Evolutionary conservation across 2,329 filamentous ascomycete genomes (phyloP).

Genomic region (Penicillium sp.): DNA sequence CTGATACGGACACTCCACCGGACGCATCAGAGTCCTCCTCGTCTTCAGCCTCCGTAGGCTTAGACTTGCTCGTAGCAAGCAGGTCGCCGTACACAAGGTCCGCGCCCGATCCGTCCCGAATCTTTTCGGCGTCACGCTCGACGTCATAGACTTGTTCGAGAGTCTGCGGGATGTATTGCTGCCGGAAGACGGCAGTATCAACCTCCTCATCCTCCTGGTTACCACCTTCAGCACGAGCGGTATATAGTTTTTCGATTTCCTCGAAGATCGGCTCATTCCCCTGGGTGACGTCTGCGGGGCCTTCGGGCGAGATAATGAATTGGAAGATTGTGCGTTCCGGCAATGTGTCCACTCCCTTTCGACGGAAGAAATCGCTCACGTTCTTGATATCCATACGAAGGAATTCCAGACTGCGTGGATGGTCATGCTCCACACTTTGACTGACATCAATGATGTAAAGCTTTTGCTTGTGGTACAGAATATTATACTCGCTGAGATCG

Average conservation of each 20-base stretch:
- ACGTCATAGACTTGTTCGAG: slow-evolving; percentile 95
- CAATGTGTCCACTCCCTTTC: slow-evolving; percentile 75
- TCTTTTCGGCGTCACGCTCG: slow-evolving; percentile 77
- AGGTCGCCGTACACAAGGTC: slow-evolving; percentile 82
- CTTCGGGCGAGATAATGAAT: slow-evolving; percentile 65
- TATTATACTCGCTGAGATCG: slow-evolving; percentile 96
- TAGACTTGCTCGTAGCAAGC: slow-evolving; percentile 58
- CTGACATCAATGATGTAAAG: slow-evolving; percentile 97
- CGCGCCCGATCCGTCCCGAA: slow-evolving; percentile 65
- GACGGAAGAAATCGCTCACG: slow-evolving; percentile 82
- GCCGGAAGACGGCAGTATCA: slow-evolving; percentile 86
- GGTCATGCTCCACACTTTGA: slow-evolving; percentile 94
- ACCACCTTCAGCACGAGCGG: slow-evolving; percentile 47
- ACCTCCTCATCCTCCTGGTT: slow-evolving; percentile 52
- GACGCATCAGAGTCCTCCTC: slow-evolving; percentile 33
- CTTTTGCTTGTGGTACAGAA: slow-evolving; percentile 75
- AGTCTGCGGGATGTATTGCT: slow-evolving; percentile 94
- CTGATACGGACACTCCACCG: slow-evolving; percentile 32
- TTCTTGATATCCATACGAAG: slow-evolving; percentile 99
- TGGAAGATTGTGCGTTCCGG: slow-evolving; percentile 74
- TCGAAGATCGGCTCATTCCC: slow-evolving; percentile 52
- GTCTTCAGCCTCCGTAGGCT: slow-evolving; percentile 27
- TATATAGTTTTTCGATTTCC: slow-evolving; percentile 62
- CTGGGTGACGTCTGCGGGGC: slow-evolving; percentile 31
- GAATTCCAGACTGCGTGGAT: slow-evolving; percentile 87